A percentile compares a stretch with the other conserved stretches of the same genome.
These are phyloP conservation scores for Talaromyces islandicus DNA, from an alignment of 2,329 filamentous ascomycete genomes.

Conservation along the genomic window DNA sequence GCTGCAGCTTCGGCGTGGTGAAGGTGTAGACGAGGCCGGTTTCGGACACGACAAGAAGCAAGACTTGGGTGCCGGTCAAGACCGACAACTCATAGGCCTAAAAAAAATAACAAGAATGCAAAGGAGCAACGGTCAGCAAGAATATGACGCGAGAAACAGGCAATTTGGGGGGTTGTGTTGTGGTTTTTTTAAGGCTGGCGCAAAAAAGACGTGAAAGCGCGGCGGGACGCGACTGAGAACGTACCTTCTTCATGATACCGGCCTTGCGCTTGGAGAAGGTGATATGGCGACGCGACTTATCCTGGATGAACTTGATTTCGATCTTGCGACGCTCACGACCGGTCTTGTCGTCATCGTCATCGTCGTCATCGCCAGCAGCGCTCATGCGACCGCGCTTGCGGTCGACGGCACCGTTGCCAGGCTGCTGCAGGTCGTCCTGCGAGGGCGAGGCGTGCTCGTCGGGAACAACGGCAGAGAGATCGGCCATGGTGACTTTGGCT, in stretches of 20 bases:
- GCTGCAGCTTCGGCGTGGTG: conserved; percentile 96
- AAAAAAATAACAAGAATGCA: conserved; percentile 6
- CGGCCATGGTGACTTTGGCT: conserved; percentile 54
- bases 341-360: conserved; percentile 96
- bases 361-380: conserved; percentile 80
- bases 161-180: background rate
- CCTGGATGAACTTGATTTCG: conserved; percentile 99
- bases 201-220: background rate
- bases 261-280: conserved; percentile 99
- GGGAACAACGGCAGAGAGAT: conserved; percentile 67
- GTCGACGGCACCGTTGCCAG: conserved; percentile 61
- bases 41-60: conserved; percentile 93
- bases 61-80: conserved; percentile 93
- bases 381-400: conserved; percentile 78
- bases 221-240: conserved; percentile 30
- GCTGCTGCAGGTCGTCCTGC: conserved; percentile 61
- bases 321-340: conserved; percentile 98
- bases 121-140: background rate
- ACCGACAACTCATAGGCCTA: conserved; percentile 97
- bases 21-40: conserved; percentile 97
- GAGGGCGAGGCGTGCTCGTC: conserved; percentile 68
- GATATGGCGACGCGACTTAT: conserved; percentile 98
- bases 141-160: background rate
- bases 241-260: conserved; percentile 99
- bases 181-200: background rate